A percentile compares a stretch with the other conserved stretches of the same genome.
phyloP scores from a whole-genome alignment of 306 rosid species.

The Rosa rugosa region DNA sequence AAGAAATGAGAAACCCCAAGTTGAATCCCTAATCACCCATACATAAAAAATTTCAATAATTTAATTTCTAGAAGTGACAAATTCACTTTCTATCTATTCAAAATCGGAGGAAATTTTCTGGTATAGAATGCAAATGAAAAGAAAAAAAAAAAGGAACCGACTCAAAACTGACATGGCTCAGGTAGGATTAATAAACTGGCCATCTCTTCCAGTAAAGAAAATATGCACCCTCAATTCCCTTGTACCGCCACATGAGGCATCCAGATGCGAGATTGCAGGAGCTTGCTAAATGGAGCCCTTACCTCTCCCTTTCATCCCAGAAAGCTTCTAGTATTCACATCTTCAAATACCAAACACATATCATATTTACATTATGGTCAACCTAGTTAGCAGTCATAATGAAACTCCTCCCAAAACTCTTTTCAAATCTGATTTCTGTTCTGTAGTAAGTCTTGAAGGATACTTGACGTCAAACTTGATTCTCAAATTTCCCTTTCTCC shows the following conservation, averaged over 20 bases:
- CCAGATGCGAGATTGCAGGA: conserved; percentile 15
- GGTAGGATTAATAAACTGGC: background rate
- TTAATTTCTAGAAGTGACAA: background rate
- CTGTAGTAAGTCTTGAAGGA: conserved; percentile 69
- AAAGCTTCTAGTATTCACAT: conserved; percentile 45
- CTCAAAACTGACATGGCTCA: conserved; percentile 3
- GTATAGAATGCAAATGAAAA: background rate
- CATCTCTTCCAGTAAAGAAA: background rate
- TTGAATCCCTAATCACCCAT: background rate
- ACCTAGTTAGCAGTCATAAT: conserved; percentile 33
- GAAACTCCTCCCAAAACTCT: conserved; percentile 72
- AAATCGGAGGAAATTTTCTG: background rate
- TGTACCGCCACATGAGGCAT: conserved; percentile 7
- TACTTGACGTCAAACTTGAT: conserved; percentile 77
- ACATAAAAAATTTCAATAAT: background rate
- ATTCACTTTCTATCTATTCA: conserved; percentile 3
- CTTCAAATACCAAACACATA: conserved; percentile 23
- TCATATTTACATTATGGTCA: conserved; percentile 32
- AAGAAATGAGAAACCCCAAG: background rate
- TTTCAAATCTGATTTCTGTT: conserved; percentile 82
- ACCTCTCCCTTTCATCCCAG: conserved; percentile 21
- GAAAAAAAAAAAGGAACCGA: background rate
- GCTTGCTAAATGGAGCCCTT: conserved; percentile 9
- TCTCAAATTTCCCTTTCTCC: conserved; percentile 83
- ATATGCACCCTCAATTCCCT: conserved; percentile 1